These are phyloP conservation scores for Kurtzmaniella quercitrusa DNA, from an alignment of 1,139 yeast species.

Conservation along the genomic window DNA sequence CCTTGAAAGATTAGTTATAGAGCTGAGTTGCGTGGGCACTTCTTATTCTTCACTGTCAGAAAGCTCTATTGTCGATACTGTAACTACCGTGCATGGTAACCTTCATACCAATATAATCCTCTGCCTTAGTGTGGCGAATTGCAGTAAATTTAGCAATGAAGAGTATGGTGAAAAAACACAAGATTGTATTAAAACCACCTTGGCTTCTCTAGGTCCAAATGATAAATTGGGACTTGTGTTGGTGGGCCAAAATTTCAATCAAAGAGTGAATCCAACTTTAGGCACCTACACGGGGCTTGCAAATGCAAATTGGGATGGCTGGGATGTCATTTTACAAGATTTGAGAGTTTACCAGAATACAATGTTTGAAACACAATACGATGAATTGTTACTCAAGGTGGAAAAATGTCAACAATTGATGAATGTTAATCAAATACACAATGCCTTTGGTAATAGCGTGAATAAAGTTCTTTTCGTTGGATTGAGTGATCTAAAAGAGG, in stretches of 20 bases:
- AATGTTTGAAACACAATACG: background rate
- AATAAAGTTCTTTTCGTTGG: background rate
- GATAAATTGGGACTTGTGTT: slow-evolving; percentile 56
- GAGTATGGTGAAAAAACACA: background rate
- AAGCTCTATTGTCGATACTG: background rate
- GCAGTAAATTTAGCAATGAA: background rate
- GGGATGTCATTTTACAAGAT: slow-evolving; percentile 45
- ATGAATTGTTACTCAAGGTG: background rate
- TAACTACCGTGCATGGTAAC: background rate
- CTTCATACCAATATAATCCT: background rate
- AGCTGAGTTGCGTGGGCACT: background rate
- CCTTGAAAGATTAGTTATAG: background rate
- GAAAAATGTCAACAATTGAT: background rate
- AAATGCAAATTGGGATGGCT: slow-evolving; percentile 51
- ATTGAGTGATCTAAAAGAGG: background rate
- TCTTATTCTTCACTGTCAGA: background rate
- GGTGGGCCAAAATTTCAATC: slow-evolving; percentile 32
- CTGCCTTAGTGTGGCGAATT: background rate
- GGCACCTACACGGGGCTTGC: slow-evolving; percentile 53
- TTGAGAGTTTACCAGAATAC: slow-evolving; percentile 22
- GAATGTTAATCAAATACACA: background rate
- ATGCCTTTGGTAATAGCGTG: background rate
- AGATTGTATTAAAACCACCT: background rate
- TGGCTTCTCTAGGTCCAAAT: slow-evolving; percentile 22
- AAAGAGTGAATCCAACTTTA: slow-evolving; percentile 21